phyloP scores from a whole-genome alignment of 352 stramenopile species.

The Pythium myriotylum region DNA sequence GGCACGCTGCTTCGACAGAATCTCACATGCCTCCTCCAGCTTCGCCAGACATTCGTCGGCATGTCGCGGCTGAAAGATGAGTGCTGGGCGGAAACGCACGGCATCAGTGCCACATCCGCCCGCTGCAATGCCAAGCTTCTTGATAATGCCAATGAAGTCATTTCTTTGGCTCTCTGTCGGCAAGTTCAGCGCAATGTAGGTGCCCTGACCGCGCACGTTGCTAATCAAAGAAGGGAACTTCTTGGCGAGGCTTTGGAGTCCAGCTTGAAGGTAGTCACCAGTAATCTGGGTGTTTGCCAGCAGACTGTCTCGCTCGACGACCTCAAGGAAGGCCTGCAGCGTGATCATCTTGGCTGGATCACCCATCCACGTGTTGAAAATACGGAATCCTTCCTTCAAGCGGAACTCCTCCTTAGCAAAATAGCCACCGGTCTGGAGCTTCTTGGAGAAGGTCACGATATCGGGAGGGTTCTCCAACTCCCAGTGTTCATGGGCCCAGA shows the following conservation, averaged over 20 bases:
- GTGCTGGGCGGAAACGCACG: conserved; percentile 73
- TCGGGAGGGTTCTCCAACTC: conserved; percentile 73
- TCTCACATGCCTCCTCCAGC: conserved; percentile 57
- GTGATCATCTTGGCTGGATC: conserved; percentile 86
- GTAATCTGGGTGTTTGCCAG: conserved; percentile 79
- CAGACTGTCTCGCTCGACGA: conserved; percentile 56
- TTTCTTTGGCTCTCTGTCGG: conserved; percentile 65
- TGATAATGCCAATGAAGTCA: conserved; percentile 61
- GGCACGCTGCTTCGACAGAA: conserved; percentile 21
- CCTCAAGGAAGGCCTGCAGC: conserved; percentile 72
- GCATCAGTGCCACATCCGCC: conserved; percentile 71
- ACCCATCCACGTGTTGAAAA: conserved; percentile 91
- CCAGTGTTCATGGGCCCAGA: conserved; percentile 88
- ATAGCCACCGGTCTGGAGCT: conserved; percentile 83
- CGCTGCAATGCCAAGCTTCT: conserved; percentile 57
- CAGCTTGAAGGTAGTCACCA: conserved; percentile 61
- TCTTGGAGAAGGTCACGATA: conserved; percentile 87
- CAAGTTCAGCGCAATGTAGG: conserved; percentile 81
- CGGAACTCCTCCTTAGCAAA: conserved; percentile 81
- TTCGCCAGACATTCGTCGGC: conserved; percentile 75
- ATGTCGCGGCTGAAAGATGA: conserved; percentile 81
- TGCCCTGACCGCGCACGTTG: conserved; percentile 78
- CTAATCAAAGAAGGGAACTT: conserved; percentile 64
- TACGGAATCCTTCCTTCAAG: conserved; percentile 70
- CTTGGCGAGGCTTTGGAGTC: conserved; percentile 44